Conservation (phyloP, 2,329 filamentous ascomycete species). For the Ophiostoma sp. region DNA sequence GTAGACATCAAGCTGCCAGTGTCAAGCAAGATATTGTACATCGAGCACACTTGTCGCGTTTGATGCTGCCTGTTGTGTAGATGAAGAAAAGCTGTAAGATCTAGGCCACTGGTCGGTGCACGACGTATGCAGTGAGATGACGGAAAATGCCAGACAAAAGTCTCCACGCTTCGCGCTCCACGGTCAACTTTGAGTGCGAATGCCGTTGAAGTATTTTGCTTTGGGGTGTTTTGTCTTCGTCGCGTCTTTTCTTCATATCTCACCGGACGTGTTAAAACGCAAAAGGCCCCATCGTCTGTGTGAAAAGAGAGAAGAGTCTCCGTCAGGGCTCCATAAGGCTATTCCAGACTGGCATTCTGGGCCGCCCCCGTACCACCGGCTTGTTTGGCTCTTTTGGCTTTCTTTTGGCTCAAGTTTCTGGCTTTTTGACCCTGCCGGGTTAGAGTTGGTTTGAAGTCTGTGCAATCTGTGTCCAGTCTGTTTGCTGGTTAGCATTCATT, state of each 20-base stretch:
- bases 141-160: neutral
- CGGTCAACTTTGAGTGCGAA: neutral
- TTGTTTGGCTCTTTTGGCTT: neutral
- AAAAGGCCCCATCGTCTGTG: neutral
- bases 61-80: neutral
- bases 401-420: neutral
- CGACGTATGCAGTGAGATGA: constrained; percentile 11
- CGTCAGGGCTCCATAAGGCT: neutral
- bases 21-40: neutral
- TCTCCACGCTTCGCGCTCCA: neutral
- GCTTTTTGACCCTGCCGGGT: neutral
- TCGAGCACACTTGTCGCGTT: neutral
- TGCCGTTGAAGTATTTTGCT: neutral
- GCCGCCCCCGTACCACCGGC: neutral
- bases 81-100: neutral
- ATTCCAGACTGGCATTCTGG: constrained; percentile 3
- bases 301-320: neutral
- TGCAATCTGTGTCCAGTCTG: neutral
- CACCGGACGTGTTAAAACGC: neutral
- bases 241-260: constrained; percentile 1
- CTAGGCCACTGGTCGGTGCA: neutral
- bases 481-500: neutral
- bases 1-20: neutral
- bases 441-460: neutral
- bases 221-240: neutral